These are phyloP conservation scores for Fusarium devonianum DNA, from an alignment of 2,329 filamentous ascomycete genomes.

Conservation along the genomic window DNA sequence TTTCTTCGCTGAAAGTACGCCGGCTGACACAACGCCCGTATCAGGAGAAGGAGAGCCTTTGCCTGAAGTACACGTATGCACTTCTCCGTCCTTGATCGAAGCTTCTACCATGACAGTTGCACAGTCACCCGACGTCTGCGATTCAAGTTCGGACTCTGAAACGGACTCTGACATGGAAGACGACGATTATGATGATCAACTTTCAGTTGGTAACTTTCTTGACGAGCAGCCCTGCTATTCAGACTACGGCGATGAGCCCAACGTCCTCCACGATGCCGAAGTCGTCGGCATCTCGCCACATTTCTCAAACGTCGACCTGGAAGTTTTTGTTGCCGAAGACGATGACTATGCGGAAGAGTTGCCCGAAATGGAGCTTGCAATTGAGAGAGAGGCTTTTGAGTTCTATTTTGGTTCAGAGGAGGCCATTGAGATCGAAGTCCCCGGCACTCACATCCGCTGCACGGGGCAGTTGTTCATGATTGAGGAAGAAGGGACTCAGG, in stretches of 20 bases:
- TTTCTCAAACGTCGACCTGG: constrained; percentile 37
- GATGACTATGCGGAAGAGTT: constrained; percentile 38
- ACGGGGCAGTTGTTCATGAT: constrained; percentile 23
- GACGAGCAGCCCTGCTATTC: constrained; percentile 26
- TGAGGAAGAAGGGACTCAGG: constrained; percentile 9
- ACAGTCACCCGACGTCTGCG: background rate
- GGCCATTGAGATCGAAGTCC: constrained; percentile 42
- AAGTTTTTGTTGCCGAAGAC: constrained; percentile 42
- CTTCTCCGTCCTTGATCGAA: too few species aligned
- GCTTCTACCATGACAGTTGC: background rate
- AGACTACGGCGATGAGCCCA: constrained; percentile 23
- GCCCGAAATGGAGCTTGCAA: constrained; percentile 42
- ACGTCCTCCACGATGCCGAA: constrained; percentile 43
- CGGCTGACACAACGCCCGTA: too few species aligned
- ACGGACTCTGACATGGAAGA: constrained; percentile 7
- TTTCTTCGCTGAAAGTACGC: too few species aligned
- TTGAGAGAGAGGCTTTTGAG: constrained; percentile 42
- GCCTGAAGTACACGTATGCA: too few species aligned
- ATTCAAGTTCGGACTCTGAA: constrained; percentile 6
- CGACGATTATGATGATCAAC: constrained; percentile 8
- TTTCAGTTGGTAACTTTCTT: constrained; percentile 35
- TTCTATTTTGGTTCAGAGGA: constrained; percentile 31
- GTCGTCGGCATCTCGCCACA: constrained; percentile 18
- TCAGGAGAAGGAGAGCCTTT: too few species aligned
- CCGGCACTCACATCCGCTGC: constrained; percentile 31